Conservation (phyloP, 2,329 filamentous ascomycete genomes). For the Coniella lustricola region DNA sequence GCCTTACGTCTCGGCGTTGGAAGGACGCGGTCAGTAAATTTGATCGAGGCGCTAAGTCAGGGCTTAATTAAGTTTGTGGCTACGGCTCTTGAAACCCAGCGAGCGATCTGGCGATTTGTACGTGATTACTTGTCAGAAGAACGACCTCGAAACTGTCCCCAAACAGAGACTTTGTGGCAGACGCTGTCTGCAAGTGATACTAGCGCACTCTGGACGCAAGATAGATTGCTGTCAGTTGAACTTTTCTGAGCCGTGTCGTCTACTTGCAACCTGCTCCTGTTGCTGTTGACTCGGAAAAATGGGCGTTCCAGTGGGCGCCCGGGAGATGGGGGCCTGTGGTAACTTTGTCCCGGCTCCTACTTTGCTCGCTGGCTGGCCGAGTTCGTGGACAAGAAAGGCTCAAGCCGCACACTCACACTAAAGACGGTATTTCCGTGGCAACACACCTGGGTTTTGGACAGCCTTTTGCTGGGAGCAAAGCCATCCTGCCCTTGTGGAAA, state of each 20-base stretch:
- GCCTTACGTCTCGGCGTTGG: constrained; percentile 2
- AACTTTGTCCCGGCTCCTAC: too few relatives aligned
- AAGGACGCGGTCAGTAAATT: not conserved
- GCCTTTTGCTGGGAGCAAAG: not conserved
- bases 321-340: not conserved
- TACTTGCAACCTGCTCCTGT: not conserved
- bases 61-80: constrained; percentile 4
- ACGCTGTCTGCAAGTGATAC: constrained; percentile 5
- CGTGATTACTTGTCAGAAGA: not conserved
- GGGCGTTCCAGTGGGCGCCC: constrained; percentile 1
- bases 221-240: not conserved
- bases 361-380: not conserved
- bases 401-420: not conserved
- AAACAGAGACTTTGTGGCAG: not conserved
- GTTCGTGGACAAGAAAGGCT: not conserved
- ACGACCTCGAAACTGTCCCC: not conserved
- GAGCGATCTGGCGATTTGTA: not conserved
- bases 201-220: not conserved
- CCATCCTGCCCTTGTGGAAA: not conserved
- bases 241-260: not conserved
- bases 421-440: constrained; percentile 9
- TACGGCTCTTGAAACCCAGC: constrained; percentile 3
- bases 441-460: constrained; percentile 3
- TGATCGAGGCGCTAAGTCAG: constrained; percentile 7
- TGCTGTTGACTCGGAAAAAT: not conserved